Evolutionary conservation across 2,329 filamentous ascomycete genomes (phyloP).

Genomic region (Colletotrichum camelliae): DNA sequence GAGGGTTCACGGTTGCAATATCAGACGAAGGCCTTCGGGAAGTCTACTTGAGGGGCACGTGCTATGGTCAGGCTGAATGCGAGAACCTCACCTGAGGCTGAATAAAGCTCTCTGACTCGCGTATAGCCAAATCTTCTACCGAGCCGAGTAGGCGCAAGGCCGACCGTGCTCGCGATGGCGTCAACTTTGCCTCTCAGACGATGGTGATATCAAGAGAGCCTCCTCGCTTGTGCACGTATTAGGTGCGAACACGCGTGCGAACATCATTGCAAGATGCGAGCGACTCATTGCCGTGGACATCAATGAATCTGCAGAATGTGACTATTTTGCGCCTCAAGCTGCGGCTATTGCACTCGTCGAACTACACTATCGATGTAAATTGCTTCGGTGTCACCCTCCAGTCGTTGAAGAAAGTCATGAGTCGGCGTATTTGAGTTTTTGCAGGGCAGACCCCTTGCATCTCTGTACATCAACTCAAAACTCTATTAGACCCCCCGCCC

Average conservation of each 20-base stretch:
- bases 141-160: neutral
- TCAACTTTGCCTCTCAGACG: neutral
- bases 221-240: neutral
- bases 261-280: neutral
- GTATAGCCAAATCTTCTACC: neutral
- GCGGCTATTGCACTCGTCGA: neutral
- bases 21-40: neutral
- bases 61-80: neutral
- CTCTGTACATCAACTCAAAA: neutral
- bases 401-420: neutral
- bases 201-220: neutral
- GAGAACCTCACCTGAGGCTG: neutral
- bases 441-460: neutral
- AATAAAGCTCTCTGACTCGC: neutral
- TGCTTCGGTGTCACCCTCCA: neutral
- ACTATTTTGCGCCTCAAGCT: neutral
- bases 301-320: neutral
- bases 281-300: neutral
- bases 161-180: neutral
- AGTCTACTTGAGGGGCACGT: neutral
- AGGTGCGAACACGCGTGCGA: neutral
- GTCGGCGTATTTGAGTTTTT: neutral
- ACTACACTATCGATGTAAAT: neutral
- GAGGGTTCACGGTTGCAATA: neutral
- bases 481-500: neutral